Evolutionary conservation across 495 filamentous ascomycete species (phyloP).

Genomic region (Penicillium ochrochloron): DNA sequence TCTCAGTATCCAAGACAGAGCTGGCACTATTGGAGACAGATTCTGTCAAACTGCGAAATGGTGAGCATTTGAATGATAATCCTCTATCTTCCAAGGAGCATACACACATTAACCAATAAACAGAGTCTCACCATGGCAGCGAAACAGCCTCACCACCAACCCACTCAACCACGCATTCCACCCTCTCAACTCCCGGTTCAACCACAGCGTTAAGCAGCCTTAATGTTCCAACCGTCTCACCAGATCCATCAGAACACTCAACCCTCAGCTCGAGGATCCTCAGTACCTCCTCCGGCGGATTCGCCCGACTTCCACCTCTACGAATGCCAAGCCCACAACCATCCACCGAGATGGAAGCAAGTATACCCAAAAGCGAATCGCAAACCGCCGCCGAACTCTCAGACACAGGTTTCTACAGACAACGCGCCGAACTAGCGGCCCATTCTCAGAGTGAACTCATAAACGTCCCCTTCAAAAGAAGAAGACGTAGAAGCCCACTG

Average conservation of each 20-base stretch:
- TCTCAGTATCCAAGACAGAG: conserved; percentile 3
- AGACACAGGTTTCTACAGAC: conserved; percentile 40
- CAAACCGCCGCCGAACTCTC: conserved; percentile 34
- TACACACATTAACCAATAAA: background rate
- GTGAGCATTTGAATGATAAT: background rate
- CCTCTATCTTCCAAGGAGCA: background rate
- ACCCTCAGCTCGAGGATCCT: background rate
- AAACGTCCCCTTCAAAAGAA: conserved; percentile 32
- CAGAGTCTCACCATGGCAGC: background rate
- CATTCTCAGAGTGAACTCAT: conserved; percentile 40
- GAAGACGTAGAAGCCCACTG: conserved; percentile 6
- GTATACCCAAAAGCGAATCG: conserved; percentile 14
- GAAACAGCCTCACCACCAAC: background rate
- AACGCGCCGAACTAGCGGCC: conserved; percentile 36
- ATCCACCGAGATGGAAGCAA: conserved; percentile 10
- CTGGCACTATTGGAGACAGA: background rate
- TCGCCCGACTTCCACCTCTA: background rate
- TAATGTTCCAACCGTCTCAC: background rate
- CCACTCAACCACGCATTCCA: background rate
- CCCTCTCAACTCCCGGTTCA: background rate
- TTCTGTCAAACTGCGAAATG: background rate
- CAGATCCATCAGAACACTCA: conserved; percentile 6
- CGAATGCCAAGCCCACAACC: background rate
- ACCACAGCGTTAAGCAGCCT: background rate
- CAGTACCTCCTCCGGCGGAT: background rate